Conservation (phyloP, 257 asterid species). For the Nicotiana paniculata region DNA sequence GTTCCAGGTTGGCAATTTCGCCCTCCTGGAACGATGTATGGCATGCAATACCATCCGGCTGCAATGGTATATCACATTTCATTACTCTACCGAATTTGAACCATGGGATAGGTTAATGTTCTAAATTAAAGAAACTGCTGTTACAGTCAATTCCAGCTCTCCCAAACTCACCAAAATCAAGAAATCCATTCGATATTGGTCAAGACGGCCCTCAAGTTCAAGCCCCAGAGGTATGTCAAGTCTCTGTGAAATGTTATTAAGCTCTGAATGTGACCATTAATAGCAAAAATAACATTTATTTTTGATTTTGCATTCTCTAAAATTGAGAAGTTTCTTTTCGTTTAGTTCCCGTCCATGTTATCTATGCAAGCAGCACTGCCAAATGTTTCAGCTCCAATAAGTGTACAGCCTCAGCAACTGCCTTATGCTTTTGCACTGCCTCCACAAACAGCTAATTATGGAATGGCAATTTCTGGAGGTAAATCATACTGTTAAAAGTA, state of each 20-base stretch:
- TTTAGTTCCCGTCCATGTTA: conserved; percentile 55
- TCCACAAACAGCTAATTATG: conserved; percentile 33
- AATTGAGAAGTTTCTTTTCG: not conserved
- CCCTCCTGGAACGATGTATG: conserved; percentile 44
- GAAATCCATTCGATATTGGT: conserved; percentile 65
- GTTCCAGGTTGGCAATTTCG: conserved; percentile 52
- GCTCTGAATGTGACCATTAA: too few relatives aligned
- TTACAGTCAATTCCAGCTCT: conserved; percentile 36
- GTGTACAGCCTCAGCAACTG: conserved; percentile 28
- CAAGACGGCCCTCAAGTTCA: conserved; percentile 40
- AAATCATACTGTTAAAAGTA: not conserved
- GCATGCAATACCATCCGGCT: conserved; percentile 44
- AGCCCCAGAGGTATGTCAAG: conserved; percentile 43
- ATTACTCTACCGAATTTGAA: not conserved
- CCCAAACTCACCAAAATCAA: conserved; percentile 34
- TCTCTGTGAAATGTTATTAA: not conserved
- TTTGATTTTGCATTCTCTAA: not conserved
- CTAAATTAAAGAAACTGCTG: not conserved
- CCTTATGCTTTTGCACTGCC: conserved; percentile 29
- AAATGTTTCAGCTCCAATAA: conserved; percentile 21
- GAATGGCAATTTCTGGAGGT: conserved; percentile 45
- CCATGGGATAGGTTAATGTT: not conserved
- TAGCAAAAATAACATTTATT: too few relatives aligned
- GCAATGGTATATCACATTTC: conserved; percentile 32
- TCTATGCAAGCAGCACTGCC: conserved; percentile 48